phyloP scores from a whole-genome alignment of 2,329 filamentous ascomycete species.

The Rhytidhysteron rufulum region DNA sequence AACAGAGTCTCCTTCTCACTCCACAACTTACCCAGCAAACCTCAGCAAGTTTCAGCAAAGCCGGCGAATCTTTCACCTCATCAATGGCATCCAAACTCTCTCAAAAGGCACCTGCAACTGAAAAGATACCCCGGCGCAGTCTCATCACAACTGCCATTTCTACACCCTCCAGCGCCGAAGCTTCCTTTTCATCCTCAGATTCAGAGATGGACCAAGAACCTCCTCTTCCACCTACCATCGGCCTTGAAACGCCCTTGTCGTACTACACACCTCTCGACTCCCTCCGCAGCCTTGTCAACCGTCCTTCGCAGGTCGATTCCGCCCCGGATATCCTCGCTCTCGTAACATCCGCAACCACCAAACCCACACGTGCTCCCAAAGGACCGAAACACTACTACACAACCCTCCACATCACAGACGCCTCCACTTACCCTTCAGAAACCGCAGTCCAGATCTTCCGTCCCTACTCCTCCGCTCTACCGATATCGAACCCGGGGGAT shows the following conservation, averaged over 20 bases:
- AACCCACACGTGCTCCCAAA: conserved; percentile 34
- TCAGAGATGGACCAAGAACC: conserved; percentile 4
- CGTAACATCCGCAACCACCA: conserved; percentile 30
- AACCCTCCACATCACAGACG: conserved; percentile 39
- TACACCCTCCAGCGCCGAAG: conserved; percentile 6
- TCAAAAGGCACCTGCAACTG: no score
- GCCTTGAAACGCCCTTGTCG: conserved; percentile 28
- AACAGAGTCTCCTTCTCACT: conserved; percentile 28
- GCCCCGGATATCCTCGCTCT: conserved; percentile 44
- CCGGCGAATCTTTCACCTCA: conserved; percentile 2
- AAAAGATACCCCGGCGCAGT: conserved; percentile 12
- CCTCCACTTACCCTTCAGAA: conserved; percentile 20
- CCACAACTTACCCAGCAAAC: conserved; percentile 36
- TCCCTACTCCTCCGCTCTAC: conserved; percentile 40
- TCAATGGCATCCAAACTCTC: background rate
- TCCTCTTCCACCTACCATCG: background rate
- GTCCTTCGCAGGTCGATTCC: conserved; percentile 27
- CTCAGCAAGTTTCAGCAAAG: conserved; percentile 5
- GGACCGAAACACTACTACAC: conserved; percentile 45
- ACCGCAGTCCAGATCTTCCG: conserved; percentile 41
- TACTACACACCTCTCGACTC: conserved; percentile 45
- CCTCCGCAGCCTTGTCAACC: conserved; percentile 39
- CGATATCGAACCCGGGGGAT: conserved; percentile 39
- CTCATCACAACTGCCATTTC: conserved; percentile 7
- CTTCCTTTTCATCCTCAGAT: conserved; percentile 9